phyloP scores from a whole-genome alignment of 257 asterid genomes.

The Craterostigma plantagineum region DNA sequence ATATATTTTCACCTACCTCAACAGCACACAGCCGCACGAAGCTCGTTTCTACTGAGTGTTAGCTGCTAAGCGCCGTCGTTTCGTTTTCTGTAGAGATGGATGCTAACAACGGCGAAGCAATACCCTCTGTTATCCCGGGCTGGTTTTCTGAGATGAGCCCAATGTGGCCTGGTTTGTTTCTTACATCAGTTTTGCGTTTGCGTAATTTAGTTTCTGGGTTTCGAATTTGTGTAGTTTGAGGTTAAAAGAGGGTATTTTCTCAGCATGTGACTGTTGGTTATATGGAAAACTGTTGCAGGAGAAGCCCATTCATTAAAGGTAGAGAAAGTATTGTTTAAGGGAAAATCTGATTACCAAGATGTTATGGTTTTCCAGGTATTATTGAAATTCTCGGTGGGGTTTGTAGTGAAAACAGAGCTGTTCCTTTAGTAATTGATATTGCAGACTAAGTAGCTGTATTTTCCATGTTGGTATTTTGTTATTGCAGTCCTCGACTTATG shows the following conservation, averaged over 20 bases:
- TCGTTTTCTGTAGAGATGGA: background rate
- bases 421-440: too few species aligned
- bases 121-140: slow-evolving; percentile 5
- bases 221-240: too few species aligned
- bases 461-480: slow-evolving; percentile 7
- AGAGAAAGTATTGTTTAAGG: slow-evolving; percentile 64
- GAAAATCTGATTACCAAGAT: slow-evolving; percentile 85
- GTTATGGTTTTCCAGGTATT: slow-evolving; percentile 94
- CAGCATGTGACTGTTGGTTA: slow-evolving; percentile 1
- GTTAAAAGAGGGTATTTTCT: too few species aligned
- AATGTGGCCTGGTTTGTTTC: slow-evolving; percentile 4
- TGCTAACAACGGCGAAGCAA: background rate
- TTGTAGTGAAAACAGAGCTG: too few species aligned
- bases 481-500: slow-evolving; percentile 77
- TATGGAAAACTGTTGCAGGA: slow-evolving; percentile 27
- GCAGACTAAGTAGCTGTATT: too few species aligned
- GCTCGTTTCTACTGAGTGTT: too few species aligned
- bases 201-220: too few species aligned
- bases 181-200: background rate
- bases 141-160: slow-evolving; percentile 9
- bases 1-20: too few species aligned
- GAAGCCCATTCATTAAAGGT: slow-evolving; percentile 97
- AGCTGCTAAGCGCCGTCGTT: too few species aligned
- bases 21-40: too few species aligned
- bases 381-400: background rate